These are phyloP conservation scores for Fonsecaea erecta DNA, from an alignment of 2,329 filamentous ascomycete species.

Conservation along the genomic window DNA sequence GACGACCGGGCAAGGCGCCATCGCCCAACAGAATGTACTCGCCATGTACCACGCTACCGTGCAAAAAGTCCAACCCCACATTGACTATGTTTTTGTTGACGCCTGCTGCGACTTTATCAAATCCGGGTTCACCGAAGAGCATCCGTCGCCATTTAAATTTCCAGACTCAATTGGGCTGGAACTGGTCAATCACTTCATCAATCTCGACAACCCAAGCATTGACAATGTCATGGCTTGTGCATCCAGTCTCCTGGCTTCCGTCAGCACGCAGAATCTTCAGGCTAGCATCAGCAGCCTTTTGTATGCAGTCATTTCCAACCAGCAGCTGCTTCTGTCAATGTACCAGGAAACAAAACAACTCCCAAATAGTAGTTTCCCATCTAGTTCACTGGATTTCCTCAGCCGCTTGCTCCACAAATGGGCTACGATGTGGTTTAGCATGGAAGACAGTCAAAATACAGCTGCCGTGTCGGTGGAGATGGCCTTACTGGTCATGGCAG, in stretches of 20 bases:
- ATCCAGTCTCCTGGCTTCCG: conserved; percentile 52
- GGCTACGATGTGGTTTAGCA: conserved; percentile 45
- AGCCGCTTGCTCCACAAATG: conserved; percentile 50
- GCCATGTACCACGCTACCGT: conserved; percentile 39
- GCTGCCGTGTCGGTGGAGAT: conserved; percentile 47
- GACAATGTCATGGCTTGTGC: conserved; percentile 53
- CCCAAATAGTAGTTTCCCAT: conserved; percentile 48
- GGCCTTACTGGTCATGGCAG: conserved; percentile 47
- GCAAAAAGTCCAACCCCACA: conserved; percentile 43
- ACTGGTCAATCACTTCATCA: conserved; percentile 47
- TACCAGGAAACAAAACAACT: conserved; percentile 16
- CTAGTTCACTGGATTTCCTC: conserved; percentile 53
- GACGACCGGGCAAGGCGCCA: conserved; percentile 29
- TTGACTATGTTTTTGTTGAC: conserved; percentile 50
- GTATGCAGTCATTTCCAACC: conserved; percentile 28
- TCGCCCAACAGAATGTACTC: conserved; percentile 29
- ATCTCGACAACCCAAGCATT: conserved; percentile 46
- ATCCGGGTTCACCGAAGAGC: conserved; percentile 51
- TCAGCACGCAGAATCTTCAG: conserved; percentile 39
- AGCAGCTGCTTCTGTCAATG: conserved; percentile 42
- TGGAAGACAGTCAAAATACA: conserved; percentile 39
- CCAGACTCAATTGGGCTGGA: conserved; percentile 47
- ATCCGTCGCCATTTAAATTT: conserved; percentile 50
- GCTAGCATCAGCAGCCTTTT: conserved; percentile 46
- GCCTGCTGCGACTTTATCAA: conserved; percentile 53